phyloP scores from a whole-genome alignment of 257 asterid species.

The Solanum sejunctum region DNA sequence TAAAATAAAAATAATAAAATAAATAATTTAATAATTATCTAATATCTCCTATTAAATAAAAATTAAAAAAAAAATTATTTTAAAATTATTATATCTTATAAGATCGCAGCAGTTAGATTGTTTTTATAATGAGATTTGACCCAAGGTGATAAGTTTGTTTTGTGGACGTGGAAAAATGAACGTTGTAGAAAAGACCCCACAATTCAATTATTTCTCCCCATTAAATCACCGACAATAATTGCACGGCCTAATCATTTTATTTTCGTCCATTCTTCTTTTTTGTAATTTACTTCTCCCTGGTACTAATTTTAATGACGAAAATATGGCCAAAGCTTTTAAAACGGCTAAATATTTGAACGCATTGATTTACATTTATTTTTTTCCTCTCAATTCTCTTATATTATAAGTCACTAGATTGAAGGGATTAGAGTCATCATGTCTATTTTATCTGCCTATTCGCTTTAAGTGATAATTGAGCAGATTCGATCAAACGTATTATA shows the following conservation, averaged over 20 bases:
- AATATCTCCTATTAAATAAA: too few species aligned
- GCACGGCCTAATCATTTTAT: neutral
- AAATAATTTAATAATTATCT: too few species aligned
- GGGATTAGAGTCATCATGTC: too few species aligned
- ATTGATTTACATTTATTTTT: neutral
- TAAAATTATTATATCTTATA: too few species aligned
- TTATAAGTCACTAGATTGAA: too few species aligned
- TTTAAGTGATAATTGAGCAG: too few species aligned
- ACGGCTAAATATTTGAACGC: neutral
- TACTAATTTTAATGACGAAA: neutral
- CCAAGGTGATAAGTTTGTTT: neutral
- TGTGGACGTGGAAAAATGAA: neutral
- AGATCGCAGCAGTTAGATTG: neutral
- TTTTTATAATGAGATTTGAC: neutral
- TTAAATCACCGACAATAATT: neutral
- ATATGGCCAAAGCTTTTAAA: neutral
- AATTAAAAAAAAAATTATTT: too few species aligned
- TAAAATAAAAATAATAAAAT: too few species aligned
- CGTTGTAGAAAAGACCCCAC: conserved; percentile 1
- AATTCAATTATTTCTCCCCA: neutral
- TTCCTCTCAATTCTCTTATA: too few species aligned
- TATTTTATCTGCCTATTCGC: too few species aligned
- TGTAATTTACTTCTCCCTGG: neutral
- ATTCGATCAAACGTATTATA: too few species aligned
- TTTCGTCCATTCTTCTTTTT: neutral